Conservation (phyloP, 2,329 filamentous ascomycete species). For the Cercospora zeina region DNA sequence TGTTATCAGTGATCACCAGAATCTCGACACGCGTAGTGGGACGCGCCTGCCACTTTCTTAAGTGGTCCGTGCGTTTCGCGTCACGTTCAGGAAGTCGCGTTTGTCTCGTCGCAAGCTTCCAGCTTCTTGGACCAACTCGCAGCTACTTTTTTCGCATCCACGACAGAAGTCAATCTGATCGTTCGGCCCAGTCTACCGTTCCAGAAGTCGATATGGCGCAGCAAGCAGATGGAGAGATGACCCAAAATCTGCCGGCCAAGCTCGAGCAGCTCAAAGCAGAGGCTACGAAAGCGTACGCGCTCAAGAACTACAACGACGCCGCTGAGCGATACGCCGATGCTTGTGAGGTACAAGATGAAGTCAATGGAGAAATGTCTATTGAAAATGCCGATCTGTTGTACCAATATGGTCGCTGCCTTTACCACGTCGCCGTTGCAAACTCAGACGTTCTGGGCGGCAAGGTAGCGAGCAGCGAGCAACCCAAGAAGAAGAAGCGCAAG, state of each 20-base stretch:
- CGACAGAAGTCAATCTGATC: neutral
- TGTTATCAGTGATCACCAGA: neutral
- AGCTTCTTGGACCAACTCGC: neutral
- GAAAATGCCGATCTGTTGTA: slow-evolving; percentile 94
- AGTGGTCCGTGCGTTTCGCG: slow-evolving; percentile 8
- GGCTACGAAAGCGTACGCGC: slow-evolving; percentile 80
- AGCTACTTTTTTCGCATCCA: neutral
- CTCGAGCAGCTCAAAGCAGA: slow-evolving; percentile 71
- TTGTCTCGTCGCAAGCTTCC: slow-evolving; percentile 5
- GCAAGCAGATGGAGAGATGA: slow-evolving; percentile 19
- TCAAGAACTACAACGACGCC: slow-evolving; percentile 84
- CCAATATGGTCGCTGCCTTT: slow-evolving; percentile 88
- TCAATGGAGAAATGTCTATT: slow-evolving; percentile 88
- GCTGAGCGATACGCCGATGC: slow-evolving; percentile 86
- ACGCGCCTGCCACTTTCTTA: slow-evolving; percentile 11
- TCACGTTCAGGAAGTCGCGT: slow-evolving; percentile 7
- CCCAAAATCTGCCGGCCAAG: slow-evolving; percentile 35
- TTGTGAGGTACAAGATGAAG: slow-evolving; percentile 81
- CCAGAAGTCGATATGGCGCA: slow-evolving; percentile 10
- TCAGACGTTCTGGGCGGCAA: slow-evolving; percentile 90
- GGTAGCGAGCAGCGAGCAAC: slow-evolving; percentile 61
- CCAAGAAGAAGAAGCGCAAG: slow-evolving; percentile 52
- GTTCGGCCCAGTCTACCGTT: neutral
- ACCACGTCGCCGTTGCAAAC: slow-evolving; percentile 90
- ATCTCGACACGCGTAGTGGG: slow-evolving; percentile 4